These are phyloP conservation scores for Phialocephala sp. DNA, from an alignment of 2,329 filamentous ascomycete species.

Conservation along the genomic window DNA sequence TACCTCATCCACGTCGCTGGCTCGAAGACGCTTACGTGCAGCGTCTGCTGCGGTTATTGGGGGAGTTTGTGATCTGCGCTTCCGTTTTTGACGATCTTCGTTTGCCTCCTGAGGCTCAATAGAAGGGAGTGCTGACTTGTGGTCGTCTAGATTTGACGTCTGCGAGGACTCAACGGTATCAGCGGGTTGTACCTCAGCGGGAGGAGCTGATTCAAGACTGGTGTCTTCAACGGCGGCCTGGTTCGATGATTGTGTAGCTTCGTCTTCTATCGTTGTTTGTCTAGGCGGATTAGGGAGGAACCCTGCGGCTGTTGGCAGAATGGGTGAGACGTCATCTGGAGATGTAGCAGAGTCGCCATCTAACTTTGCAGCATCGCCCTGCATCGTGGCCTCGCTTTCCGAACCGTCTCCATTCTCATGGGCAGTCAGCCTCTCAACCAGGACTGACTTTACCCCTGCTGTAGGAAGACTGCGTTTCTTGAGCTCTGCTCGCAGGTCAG, in stretches of 20 bases:
- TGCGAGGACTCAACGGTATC: constrained; percentile 33
- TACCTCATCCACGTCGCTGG: constrained; percentile 42
- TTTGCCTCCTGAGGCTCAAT: constrained; percentile 44
- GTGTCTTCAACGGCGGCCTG: neutral
- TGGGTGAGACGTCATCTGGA: constrained; percentile 35
- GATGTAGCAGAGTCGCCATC: constrained; percentile 34
- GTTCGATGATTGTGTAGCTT: constrained; percentile 3
- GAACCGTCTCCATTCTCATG: constrained; percentile 47
- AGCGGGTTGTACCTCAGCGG: constrained; percentile 13
- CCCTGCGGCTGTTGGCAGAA: constrained; percentile 24
- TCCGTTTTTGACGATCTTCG: constrained; percentile 67
- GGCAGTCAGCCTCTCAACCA: constrained; percentile 67
- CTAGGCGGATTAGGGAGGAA: constrained; percentile 18
- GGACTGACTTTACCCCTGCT: constrained; percentile 73
- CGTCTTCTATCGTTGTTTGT: constrained; percentile 5
- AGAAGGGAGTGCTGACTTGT: constrained; percentile 30
- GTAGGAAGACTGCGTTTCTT: constrained; percentile 73
- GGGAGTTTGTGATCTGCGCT: constrained; percentile 69
- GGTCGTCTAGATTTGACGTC: constrained; percentile 23
- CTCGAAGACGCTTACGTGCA: constrained; percentile 60
- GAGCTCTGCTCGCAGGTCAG: constrained; percentile 76
- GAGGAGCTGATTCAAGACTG: constrained; percentile 1
- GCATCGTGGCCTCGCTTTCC: constrained; percentile 40
- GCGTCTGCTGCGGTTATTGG: constrained; percentile 59
- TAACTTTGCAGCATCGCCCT: constrained; percentile 35